Evolutionary conservation across 768 basidiomycete species (phyloP).

Genomic region (Hygrocybe coccinea): DNA sequence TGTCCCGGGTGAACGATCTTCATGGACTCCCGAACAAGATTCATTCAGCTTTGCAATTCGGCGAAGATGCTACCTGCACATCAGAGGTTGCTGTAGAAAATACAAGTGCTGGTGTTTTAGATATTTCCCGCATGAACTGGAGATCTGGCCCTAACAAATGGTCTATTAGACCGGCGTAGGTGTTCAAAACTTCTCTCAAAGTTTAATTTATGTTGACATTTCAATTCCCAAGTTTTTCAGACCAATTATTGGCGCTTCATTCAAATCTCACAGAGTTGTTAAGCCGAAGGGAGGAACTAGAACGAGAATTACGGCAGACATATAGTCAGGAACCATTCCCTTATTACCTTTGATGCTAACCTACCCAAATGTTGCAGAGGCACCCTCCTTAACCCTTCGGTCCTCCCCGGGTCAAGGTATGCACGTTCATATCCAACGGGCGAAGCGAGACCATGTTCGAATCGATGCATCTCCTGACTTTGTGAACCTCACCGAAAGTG

Average conservation of each 20-base stretch:
- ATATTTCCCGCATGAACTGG: conserved; percentile 15
- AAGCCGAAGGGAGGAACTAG: conserved; percentile 45
- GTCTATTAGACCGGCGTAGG: conserved; percentile 65
- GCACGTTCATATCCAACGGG: conserved; percentile 66
- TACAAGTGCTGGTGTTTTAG: background rate
- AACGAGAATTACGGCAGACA: conserved; percentile 46
- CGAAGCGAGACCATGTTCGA: conserved; percentile 55
- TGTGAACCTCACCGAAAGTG: conserved; percentile 54
- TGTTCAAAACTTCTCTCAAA: background rate
- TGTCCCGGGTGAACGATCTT: conserved; percentile 51
- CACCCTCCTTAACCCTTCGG: conserved; percentile 69
- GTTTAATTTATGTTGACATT: conserved; percentile 3
- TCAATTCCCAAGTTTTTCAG: conserved; percentile 51
- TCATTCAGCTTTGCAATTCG: conserved; percentile 39
- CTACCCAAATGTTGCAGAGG: conserved; percentile 38
- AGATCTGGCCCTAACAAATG: conserved; percentile 40
- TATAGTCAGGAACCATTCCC: conserved; percentile 46
- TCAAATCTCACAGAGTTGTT: conserved; percentile 40
- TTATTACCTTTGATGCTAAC: background rate
- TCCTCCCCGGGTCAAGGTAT: conserved; percentile 64
- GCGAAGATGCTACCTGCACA: conserved; percentile 16
- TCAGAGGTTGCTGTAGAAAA: background rate
- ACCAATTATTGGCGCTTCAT: conserved; percentile 48
- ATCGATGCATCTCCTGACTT: conserved; percentile 49
- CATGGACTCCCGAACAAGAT: conserved; percentile 54